These are phyloP conservation scores for Macrophomina pseudophaseolina DNA, from an alignment of 2,329 filamentous ascomycete species.

Conservation along the genomic window DNA sequence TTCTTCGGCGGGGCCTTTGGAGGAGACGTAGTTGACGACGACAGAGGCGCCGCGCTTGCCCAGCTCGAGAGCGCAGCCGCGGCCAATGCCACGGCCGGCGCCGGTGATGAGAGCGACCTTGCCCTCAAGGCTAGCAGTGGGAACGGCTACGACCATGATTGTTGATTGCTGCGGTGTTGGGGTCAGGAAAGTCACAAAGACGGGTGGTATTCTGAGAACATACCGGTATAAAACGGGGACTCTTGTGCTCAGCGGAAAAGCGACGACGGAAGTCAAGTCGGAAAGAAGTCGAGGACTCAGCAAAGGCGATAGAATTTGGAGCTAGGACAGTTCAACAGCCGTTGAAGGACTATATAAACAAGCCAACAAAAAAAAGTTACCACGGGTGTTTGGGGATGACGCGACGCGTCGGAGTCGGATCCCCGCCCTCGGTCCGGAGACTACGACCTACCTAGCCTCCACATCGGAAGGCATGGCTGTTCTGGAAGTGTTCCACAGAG, in stretches of 20 bases:
- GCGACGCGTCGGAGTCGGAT: constrained; percentile 21
- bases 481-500: constrained; percentile 17
- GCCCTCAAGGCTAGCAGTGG: constrained; percentile 56
- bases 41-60: constrained; percentile 68
- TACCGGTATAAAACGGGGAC: constrained; percentile 7
- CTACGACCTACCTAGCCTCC: background rate
- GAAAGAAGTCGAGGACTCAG: background rate
- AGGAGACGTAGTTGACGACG: constrained; percentile 69
- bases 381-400: constrained; percentile 4
- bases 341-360: constrained; percentile 12
- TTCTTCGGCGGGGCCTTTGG: constrained; percentile 55
- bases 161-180: constrained; percentile 29
- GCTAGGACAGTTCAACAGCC: background rate
- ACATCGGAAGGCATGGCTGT: background rate
- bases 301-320: background rate
- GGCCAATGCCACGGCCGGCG: constrained; percentile 68
- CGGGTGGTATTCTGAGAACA: background rate
- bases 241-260: background rate
- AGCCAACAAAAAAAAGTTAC: constrained; percentile 6
- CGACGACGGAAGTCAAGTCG: background rate
- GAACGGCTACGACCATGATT: constrained; percentile 49
- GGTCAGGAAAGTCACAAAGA: background rate
- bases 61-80: constrained; percentile 70
- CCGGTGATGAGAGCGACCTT: constrained; percentile 67
- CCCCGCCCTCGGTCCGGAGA: constrained; percentile 18